Conservation (phyloP, 345 rosid species). For the Dipteronia dyeriana region DNA sequence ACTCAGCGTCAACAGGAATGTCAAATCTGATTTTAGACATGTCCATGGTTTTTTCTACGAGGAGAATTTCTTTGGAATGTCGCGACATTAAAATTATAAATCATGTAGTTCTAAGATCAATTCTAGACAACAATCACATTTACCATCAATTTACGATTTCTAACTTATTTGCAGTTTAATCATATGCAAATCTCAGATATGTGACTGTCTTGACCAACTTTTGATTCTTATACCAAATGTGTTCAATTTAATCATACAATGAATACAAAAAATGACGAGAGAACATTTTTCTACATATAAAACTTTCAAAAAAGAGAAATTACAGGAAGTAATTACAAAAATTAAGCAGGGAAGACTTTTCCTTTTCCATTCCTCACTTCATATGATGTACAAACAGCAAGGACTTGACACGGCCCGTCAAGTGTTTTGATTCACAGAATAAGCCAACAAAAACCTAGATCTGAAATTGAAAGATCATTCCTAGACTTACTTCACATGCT, state of each 20-base stretch:
- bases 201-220: neutral
- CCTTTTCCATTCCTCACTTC: neutral
- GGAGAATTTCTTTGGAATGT: neutral
- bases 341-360: neutral
- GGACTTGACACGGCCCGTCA: neutral
- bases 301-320: neutral
- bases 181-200: neutral
- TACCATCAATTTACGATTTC: neutral
- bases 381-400: neutral
- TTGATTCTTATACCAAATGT: neutral
- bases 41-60: neutral
- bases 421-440: neutral
- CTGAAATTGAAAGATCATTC: neutral
- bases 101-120: slow-evolving; percentile 4
- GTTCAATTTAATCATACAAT: neutral
- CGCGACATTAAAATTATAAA: neutral
- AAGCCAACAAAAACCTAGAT: neutral
- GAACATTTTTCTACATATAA: neutral
- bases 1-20: slow-evolving; percentile 8
- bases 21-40: slow-evolving; percentile 12
- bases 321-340: neutral
- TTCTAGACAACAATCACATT: neutral
- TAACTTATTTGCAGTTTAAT: neutral
- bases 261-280: neutral
- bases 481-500: slow-evolving; percentile 11